Evolutionary conservation across 805 yeast genomes (phyloP).

Genomic region (Pachysolen tannophilus): DNA sequence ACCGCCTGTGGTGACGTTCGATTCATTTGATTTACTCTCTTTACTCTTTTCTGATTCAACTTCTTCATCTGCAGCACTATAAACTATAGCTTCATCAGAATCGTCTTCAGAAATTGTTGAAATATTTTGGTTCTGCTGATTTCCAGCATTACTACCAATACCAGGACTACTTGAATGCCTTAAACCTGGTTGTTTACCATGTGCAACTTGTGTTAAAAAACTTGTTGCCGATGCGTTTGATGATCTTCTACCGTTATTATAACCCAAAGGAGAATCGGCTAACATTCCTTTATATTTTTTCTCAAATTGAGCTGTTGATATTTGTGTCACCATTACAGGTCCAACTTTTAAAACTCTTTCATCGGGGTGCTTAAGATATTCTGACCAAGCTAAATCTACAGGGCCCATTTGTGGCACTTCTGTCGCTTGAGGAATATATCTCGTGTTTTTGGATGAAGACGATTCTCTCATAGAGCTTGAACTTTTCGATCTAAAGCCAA

Average conservation of each 20-base stretch:
- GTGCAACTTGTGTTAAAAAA: slow-evolving; percentile 34
- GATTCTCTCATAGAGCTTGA: slow-evolving; percentile 1
- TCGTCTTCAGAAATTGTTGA: slow-evolving; percentile 10
- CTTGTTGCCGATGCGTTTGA: slow-evolving; percentile 15
- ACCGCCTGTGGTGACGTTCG: slow-evolving; percentile 11
- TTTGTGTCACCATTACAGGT: slow-evolving; percentile 36
- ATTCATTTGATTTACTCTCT: slow-evolving; percentile 14
- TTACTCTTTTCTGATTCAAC: slow-evolving; percentile 11
- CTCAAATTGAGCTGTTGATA: slow-evolving; percentile 43
- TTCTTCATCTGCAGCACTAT: slow-evolving; percentile 13
- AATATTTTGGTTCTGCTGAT: too few relatives aligned
- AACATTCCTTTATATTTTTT: slow-evolving; percentile 48
- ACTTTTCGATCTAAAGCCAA: slow-evolving; percentile 4
- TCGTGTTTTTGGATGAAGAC: slow-evolving; percentile 6
- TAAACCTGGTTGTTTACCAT: slow-evolving; percentile 33
- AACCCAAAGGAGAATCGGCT: slow-evolving; percentile 54
- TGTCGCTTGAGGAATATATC: slow-evolving; percentile 3
- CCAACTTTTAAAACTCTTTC: slow-evolving; percentile 58
- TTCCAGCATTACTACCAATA: too few relatives aligned
- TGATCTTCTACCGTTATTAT: slow-evolving; percentile 27
- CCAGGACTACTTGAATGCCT: slow-evolving; percentile 21
- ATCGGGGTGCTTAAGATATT: slow-evolving; percentile 41
- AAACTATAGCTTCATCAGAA: slow-evolving; percentile 20
- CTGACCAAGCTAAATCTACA: slow-evolving; percentile 52
- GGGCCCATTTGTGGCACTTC: slow-evolving; percentile 40